A percentile compares a stretch with the other conserved stretches of the same genome.
Conservation (phyloP, 164 flowering plant genomes). For the Litsea cubeba region DNA sequence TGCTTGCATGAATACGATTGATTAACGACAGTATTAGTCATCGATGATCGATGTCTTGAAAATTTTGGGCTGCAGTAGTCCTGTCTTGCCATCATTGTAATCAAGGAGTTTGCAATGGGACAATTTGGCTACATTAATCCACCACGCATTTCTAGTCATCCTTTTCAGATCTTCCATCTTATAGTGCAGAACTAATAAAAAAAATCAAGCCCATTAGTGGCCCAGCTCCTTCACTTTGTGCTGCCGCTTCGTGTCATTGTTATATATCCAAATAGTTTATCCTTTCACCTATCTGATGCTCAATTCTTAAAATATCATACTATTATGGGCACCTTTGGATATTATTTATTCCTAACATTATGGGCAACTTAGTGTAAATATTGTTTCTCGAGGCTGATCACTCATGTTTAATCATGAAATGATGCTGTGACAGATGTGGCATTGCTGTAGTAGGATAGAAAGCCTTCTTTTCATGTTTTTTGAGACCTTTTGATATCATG, state of each 20-base stretch:
- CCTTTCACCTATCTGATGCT: background rate
- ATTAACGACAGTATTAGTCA: too few species aligned
- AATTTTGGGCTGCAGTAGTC: too few species aligned
- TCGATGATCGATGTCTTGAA: too few species aligned
- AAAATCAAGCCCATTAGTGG: background rate
- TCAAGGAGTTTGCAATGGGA: too few species aligned
- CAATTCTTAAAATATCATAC: background rate
- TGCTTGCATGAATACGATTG: too few species aligned
- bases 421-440: background rate
- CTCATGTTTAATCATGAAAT: background rate
- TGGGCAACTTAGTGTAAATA: background rate
- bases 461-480: background rate
- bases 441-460: background rate
- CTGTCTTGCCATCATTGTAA: too few species aligned
- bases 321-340: background rate
- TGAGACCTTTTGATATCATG: background rate
- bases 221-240: background rate
- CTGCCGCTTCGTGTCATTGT: background rate
- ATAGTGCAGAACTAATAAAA: background rate
- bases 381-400: background rate
- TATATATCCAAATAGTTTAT: background rate
- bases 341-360: background rate
- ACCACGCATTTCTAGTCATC: background rate
- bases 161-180: background rate
- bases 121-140: background rate